These are phyloP conservation scores for Amoebophrya sp. DNA, from an alignment of 169 alveolate genomes.

Conservation along the genomic window DNA sequence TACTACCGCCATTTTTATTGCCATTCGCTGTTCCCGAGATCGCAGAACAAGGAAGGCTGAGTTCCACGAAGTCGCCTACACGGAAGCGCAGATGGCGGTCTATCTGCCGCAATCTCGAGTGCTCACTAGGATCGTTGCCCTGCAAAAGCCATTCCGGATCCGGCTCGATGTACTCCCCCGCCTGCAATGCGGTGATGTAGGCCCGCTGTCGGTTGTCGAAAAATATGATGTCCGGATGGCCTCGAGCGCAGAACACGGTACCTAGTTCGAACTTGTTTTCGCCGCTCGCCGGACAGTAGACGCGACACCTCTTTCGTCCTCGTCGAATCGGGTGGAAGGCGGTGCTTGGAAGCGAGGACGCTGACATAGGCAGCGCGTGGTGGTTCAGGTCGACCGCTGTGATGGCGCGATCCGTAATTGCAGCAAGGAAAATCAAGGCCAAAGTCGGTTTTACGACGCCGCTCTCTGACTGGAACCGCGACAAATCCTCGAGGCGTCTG, in stretches of 20 bases:
- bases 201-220: background rate
- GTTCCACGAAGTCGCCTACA: slow-evolving; percentile 2
- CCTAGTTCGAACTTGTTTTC: background rate
- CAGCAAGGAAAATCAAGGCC: background rate
- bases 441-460: background rate
- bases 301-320: background rate
- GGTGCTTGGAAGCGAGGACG: background rate
- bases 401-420: background rate
- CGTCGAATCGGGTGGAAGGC: background rate
- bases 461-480: background rate
- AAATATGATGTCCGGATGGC: background rate
- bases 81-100: background rate
- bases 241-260: background rate
- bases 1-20: too few species aligned
- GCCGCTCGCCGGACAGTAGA: background rate
- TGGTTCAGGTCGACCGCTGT: background rate
- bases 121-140: background rate
- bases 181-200: background rate
- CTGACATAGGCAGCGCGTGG: background rate
- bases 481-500: background rate
- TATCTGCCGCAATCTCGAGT: background rate
- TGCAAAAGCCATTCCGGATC: background rate
- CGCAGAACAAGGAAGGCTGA: background rate
- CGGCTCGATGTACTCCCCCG: background rate
- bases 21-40: background rate